Base-by-base conservation (phyloP, 1,139 yeast species). In the Torulaspora globosa region DNA sequence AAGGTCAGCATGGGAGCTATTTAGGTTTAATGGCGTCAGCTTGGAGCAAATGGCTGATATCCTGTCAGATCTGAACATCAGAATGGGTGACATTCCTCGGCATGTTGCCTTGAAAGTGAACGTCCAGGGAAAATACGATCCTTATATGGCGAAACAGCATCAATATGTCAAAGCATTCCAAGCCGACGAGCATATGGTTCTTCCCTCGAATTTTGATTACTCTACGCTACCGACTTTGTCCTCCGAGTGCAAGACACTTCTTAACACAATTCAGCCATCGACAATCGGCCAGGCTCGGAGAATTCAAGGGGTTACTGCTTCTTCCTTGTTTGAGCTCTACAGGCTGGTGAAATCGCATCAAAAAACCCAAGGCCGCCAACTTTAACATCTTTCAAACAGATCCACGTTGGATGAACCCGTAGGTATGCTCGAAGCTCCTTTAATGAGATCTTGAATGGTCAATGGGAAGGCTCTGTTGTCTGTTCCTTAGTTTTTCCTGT, bases 241-340 rank as follows among this genome's bases (percentile, higher is more conserved):
- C 0, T 74, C 78, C 33, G 98, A 92, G 60, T 94, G 82, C 18
- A 78, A 87, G 45, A 72, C 73, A 29, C 68, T 86, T 18, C 72
- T 92, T 47, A 86, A 88, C 58, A 74, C 76, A 5, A 79, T 88
- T 11, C 84, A 87, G 52, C 98, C 98, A 0, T 79, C 78, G 46
- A 92, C 97, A 0, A 79, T 92, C 41, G 97, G 97, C 0, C 97
- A 92, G 63, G 97, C 97, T 0, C 75, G 96, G 60, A 74, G 97
- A 55, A 84, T 90, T 14, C 95, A 92, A 60, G 97, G 98, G 0
- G 82, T 92, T 1, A 92, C 97, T 0, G 96, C 97, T 0, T 87
- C 89, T 1, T 84, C 90, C 0, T 70, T 83, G 2, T 83, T 83
- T 57, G 89, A 83, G 56, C 71, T 84, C 34, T 83, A 79, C 57